Evolutionary conservation across 192 early-diverging fungal species (phyloP).

Genomic region (Helicostylum pulchrum): DNA sequence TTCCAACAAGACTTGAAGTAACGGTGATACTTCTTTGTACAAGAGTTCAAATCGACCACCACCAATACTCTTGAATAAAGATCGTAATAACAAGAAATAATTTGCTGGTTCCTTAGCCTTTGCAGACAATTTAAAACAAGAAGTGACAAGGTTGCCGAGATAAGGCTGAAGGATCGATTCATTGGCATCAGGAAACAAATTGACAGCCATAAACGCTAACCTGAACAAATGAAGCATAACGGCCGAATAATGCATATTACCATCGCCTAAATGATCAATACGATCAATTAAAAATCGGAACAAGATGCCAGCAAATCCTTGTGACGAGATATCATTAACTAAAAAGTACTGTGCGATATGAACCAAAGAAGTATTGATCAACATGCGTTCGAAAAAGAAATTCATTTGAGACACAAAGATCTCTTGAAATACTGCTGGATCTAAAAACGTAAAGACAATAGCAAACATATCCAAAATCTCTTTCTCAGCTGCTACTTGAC

Average conservation of each 20-base stretch:
- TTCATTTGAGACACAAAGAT: conserved; percentile 89
- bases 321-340: conserved; percentile 69
- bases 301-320: conserved; percentile 75
- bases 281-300: conserved; percentile 76
- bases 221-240: conserved; percentile 92
- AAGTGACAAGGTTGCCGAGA: conserved; percentile 83
- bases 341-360: conserved; percentile 89
- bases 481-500: conserved; percentile 81
- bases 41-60: conserved; percentile 93
- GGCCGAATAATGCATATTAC: conserved; percentile 57
- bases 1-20: conserved; percentile 89
- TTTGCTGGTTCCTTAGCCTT: conserved; percentile 85
- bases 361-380: conserved; percentile 72
- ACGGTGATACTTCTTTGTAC: conserved; percentile 93
- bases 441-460: conserved; percentile 75
- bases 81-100: conserved; percentile 89
- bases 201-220: conserved; percentile 90
- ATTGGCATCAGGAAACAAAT: conserved; percentile 86
- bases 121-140: conserved; percentile 77
- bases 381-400: conserved; percentile 79
- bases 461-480: conserved; percentile 91
- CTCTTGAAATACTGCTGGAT: conserved; percentile 92
- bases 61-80: conserved; percentile 93
- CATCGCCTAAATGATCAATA: conserved; percentile 71
- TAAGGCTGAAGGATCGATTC: conserved; percentile 93